These are phyloP conservation scores for Isabelozyma gotoi DNA, from an alignment of 805 yeast genomes.

Conservation along the genomic window DNA sequence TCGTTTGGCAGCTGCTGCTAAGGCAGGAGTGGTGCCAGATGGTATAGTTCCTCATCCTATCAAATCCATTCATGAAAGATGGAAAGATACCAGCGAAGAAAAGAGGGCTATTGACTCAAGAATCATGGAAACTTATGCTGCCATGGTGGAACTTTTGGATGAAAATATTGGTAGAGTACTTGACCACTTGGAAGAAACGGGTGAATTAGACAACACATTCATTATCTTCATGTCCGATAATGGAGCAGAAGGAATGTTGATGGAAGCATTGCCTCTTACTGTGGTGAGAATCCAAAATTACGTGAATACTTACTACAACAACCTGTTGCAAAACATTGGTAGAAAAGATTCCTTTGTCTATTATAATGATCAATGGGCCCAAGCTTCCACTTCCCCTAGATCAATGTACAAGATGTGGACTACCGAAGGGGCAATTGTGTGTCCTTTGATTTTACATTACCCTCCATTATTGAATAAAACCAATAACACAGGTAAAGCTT, in stretches of 20 bases:
- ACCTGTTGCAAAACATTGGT: conserved; percentile 48
- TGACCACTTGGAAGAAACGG: conserved; percentile 37
- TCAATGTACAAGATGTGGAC: conserved; percentile 58
- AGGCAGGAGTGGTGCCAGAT: conserved; percentile 47
- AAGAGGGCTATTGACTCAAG: conserved; percentile 38
- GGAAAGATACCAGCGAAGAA: conserved; percentile 42
- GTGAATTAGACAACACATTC: conserved; percentile 53
- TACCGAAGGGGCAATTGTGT: conserved; percentile 59
- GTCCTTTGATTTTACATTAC: conserved; percentile 50
- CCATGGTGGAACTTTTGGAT: conserved; percentile 60
- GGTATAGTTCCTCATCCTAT: conserved; percentile 45
- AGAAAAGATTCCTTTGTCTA: conserved; percentile 46
- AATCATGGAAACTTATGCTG: conserved; percentile 61
- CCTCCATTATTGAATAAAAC: conserved; percentile 30
- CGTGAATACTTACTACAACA: conserved; percentile 39
- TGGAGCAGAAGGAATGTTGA: conserved; percentile 62
- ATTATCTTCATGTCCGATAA: conserved; percentile 63
- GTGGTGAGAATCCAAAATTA: conserved; percentile 20
- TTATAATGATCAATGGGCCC: conserved; percentile 62
- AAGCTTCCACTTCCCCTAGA: conserved; percentile 59
- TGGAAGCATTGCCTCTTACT: conserved; percentile 53
- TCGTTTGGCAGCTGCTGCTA: conserved; percentile 39
- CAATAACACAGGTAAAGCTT: conserved; percentile 24
- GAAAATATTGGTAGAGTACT: conserved; percentile 50
- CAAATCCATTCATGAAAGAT: conserved; percentile 39